These are phyloP conservation scores for Linum usitatissimum DNA, from an alignment of 345 rosid genomes.

Conservation along the genomic window DNA sequence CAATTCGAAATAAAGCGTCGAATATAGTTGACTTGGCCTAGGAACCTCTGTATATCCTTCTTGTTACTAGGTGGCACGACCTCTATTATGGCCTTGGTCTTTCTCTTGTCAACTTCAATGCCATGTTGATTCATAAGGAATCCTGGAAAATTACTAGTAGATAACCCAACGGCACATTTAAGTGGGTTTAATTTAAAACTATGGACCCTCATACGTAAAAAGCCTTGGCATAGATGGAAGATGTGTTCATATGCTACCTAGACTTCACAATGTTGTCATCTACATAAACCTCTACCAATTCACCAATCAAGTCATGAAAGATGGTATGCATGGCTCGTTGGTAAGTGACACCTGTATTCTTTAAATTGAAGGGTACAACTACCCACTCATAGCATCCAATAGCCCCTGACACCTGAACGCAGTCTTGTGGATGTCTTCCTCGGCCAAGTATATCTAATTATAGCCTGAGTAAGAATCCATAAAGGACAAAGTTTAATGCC, in stretches of 20 bases:
- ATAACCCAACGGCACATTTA: conserved; percentile 1
- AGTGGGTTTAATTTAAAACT: conserved; percentile 2
- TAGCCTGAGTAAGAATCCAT: neutral
- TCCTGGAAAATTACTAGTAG: neutral
- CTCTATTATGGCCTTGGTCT: neutral
- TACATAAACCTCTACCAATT: neutral
- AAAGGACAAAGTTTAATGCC: neutral
- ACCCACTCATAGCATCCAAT: conserved; percentile 4
- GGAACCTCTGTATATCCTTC: neutral
- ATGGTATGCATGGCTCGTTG: conserved; percentile 5
- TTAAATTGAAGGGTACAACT: neutral
- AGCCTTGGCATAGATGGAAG: neutral
- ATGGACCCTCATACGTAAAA: neutral
- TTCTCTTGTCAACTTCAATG: neutral
- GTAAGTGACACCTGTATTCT: neutral
- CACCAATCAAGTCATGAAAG: neutral
- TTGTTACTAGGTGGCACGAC: neutral
- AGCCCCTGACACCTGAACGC: neutral
- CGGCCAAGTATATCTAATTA: neutral
- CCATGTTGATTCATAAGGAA: neutral
- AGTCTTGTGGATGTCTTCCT: neutral
- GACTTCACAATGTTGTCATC: conserved; percentile 7
- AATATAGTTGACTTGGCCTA: neutral
- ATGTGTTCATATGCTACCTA: neutral
- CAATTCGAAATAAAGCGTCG: neutral